These are phyloP conservation scores for Saturnispora zaruensis DNA, from an alignment of 805 yeast genomes.

Conservation along the genomic window DNA sequence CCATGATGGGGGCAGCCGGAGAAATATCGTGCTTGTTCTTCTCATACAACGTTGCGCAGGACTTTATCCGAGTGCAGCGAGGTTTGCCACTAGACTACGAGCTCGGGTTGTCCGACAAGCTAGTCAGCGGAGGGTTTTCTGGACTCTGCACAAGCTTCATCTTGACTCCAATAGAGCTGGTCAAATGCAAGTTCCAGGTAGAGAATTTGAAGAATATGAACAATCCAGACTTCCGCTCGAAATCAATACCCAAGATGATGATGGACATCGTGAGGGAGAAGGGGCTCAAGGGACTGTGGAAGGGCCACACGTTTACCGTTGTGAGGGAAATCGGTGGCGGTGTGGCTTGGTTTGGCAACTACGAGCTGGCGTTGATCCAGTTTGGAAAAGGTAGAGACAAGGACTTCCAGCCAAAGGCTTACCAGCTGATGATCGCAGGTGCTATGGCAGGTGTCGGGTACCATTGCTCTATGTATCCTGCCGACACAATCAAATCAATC, in stretches of 20 bases:
- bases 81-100: slow-evolving; percentile 16
- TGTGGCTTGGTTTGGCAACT: slow-evolving; percentile 89
- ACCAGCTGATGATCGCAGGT: slow-evolving; percentile 65
- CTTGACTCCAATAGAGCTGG: slow-evolving; percentile 84
- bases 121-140: slow-evolving; percentile 69
- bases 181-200: slow-evolving; percentile 85
- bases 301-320: slow-evolving; percentile 76
- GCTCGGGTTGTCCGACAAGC: slow-evolving; percentile 23
- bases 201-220: slow-evolving; percentile 29
- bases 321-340: slow-evolving; percentile 84
- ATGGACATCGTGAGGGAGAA: slow-evolving; percentile 32
- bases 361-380: slow-evolving; percentile 45
- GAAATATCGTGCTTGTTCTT: slow-evolving; percentile 79
- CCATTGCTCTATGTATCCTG: slow-evolving; percentile 75
- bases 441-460: slow-evolving; percentile 81
- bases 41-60: slow-evolving; percentile 44
- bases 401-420: slow-evolving; percentile 28
- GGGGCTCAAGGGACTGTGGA: slow-evolving; percentile 76
- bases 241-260: slow-evolving; percentile 30
- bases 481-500: slow-evolving; percentile 81
- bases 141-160: slow-evolving; percentile 79
- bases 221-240: slow-evolving; percentile 17
- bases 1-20: slow-evolving; percentile 81
- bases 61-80: slow-evolving; percentile 25
- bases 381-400: slow-evolving; percentile 22